A percentile compares a stretch with the other conserved stretches of the same genome.
Conservation (phyloP, 768 basidiomycete species). For the Lyophyllum decastes region DNA sequence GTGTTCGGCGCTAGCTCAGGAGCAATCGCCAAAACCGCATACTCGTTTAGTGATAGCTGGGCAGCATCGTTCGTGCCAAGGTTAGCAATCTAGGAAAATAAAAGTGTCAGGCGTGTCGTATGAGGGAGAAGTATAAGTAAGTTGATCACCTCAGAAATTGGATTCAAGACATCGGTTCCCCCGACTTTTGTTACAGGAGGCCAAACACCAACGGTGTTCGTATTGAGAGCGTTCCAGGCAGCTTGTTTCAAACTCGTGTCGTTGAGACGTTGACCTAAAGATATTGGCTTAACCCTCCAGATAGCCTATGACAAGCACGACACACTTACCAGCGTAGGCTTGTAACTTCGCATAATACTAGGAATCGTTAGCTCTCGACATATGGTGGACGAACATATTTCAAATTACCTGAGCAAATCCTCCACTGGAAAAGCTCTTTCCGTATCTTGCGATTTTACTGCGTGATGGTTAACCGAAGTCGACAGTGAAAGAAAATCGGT, state of each 20-base stretch:
- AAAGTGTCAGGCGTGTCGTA: not conserved
- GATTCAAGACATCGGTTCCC: slow-evolving; percentile 48
- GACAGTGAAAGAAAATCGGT: not conserved
- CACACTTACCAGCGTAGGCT: slow-evolving; percentile 34
- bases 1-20: slow-evolving; percentile 32
- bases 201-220: slow-evolving; percentile 34
- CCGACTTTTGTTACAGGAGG: slow-evolving; percentile 40
- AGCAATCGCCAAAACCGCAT: slow-evolving; percentile 37
- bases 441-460: slow-evolving; percentile 37
- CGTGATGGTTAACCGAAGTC: not conserved
- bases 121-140: not conserved
- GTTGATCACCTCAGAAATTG: slow-evolving; percentile 38
- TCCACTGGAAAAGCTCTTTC: slow-evolving; percentile 33
- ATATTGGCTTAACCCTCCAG: not conserved
- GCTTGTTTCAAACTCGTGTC: slow-evolving; percentile 31
- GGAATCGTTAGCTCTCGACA: not conserved
- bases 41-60: slow-evolving; percentile 33
- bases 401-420: slow-evolving; percentile 30
- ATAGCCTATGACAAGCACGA: not conserved
- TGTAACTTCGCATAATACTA: slow-evolving; percentile 40
- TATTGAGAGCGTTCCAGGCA: slow-evolving; percentile 33
- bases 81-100: slow-evolving; percentile 30
- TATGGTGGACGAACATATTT: too few species aligned
- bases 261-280: slow-evolving; percentile 30
- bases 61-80: slow-evolving; percentile 37